phyloP scores from a whole-genome alignment of 2,329 filamentous ascomycete genomes.

The Hypoxylon sp. region DNA sequence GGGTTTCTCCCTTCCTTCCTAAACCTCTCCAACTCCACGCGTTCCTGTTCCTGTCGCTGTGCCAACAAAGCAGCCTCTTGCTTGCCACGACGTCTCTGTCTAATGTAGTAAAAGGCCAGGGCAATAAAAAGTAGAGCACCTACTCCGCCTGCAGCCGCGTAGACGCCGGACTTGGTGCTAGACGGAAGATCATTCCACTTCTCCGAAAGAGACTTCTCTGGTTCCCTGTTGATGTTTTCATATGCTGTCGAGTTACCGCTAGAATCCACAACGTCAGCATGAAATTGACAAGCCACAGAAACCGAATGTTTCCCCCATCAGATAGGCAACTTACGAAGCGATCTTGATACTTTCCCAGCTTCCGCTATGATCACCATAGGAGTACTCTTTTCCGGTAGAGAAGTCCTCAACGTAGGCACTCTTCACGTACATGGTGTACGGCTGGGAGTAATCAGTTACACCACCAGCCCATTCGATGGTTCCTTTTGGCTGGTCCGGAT shows the following conservation, averaged over 20 bases:
- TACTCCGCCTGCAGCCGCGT: slow-evolving; percentile 63
- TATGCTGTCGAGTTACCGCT: slow-evolving; percentile 72
- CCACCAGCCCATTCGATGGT: slow-evolving; percentile 81
- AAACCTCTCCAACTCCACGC: slow-evolving; percentile 67
- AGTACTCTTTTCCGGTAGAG: slow-evolving; percentile 75
- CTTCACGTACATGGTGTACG: slow-evolving; percentile 83
- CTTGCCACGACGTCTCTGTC: slow-evolving; percentile 68
- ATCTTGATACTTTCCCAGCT: slow-evolving; percentile 75
- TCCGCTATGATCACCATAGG: slow-evolving; percentile 74
- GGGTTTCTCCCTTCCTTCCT: slow-evolving; percentile 64
- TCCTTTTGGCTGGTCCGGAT: slow-evolving; percentile 67
- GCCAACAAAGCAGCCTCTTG: slow-evolving; percentile 65
- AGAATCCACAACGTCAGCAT: slow-evolving; percentile 1
- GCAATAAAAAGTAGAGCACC: slow-evolving; percentile 55
- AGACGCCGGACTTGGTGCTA: slow-evolving; percentile 68
- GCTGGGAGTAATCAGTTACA: slow-evolving; percentile 74
- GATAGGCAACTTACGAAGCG: slow-evolving; percentile 63
- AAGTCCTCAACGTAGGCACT: slow-evolving; percentile 69
- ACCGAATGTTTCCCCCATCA: neutral
- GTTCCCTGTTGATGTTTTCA: slow-evolving; percentile 59
- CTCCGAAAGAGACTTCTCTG: slow-evolving; percentile 62
- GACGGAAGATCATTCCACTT: slow-evolving; percentile 69
- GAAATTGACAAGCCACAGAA: neutral
- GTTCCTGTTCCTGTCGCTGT: slow-evolving; percentile 63
- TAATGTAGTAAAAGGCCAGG: slow-evolving; percentile 68